Conservation (phyloP, 257 asterid genomes). For the Salvia miltiorrhiza region DNA sequence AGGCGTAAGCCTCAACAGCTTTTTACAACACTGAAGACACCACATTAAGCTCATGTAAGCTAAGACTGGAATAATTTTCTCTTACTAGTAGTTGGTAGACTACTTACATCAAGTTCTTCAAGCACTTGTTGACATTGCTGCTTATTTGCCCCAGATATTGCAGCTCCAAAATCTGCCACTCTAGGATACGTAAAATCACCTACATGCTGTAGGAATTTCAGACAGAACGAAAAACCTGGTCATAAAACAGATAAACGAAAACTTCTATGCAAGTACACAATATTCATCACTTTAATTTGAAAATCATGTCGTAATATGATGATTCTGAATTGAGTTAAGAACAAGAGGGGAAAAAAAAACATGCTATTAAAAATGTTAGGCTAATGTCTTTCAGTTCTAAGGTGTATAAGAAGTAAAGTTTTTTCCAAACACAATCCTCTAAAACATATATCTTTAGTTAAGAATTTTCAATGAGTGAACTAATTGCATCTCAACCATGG, state of each 20-base stretch:
- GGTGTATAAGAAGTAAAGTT: background rate
- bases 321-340: background rate
- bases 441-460: background rate
- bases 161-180: conserved; percentile 99
- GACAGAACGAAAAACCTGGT: conserved; percentile 24
- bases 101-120: conserved; percentile 97
- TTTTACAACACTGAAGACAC: too few species aligned
- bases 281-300: background rate
- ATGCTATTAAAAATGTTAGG: background rate
- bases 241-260: conserved; percentile 4
- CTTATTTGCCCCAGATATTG: conserved; percentile 94
- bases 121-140: conserved; percentile 88
- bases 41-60: background rate
- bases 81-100: background rate
- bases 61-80: background rate
- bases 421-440: background rate
- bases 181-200: conserved; percentile 95
- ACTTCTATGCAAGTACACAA: conserved; percentile 1
- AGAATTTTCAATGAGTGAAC: background rate
- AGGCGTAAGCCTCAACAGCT: too few species aligned
- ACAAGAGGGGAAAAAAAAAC: background rate
- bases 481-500: background rate
- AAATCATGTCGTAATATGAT: background rate
- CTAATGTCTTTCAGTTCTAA: background rate
- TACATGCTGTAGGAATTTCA: conserved; percentile 65